Conservation (phyloP, 2,329 filamentous ascomycete species). For the Oidium heveae region DNA sequence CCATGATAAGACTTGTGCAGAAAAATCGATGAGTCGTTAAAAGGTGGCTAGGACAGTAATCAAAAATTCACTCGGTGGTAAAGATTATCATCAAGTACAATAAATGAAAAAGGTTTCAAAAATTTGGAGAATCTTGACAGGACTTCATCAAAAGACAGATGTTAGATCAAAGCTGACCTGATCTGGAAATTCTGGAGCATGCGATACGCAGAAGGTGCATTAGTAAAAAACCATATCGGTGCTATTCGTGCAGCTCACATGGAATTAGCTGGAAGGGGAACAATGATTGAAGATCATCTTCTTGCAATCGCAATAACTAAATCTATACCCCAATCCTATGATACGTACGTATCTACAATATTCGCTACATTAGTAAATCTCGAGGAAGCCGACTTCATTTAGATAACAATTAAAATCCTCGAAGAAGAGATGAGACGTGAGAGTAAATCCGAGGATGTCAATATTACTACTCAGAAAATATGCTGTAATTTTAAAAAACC, state of each 20-base stretch:
- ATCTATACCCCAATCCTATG: not conserved
- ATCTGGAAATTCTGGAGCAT: not conserved
- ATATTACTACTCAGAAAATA: not conserved
- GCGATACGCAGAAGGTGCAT: not conserved
- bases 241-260: not conserved
- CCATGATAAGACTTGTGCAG: no score
- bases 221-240: not conserved
- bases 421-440: not conserved
- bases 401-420: not conserved
- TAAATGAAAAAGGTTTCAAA: not conserved
- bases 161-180: not conserved
- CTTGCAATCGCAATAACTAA: not conserved
- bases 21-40: no score
- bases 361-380: not conserved
- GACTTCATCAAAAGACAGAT: not conserved
- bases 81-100: not conserved
- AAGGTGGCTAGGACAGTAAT: not conserved
- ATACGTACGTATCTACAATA: not conserved
- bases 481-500: not conserved
- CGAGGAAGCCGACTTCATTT: not conserved
- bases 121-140: not conserved
- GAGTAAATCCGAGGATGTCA: not conserved
- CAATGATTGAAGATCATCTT: not conserved
- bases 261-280: not conserved
- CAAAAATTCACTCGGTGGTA: not conserved